Base-by-base conservation (phyloP, 306 rosid species). In the Citrullus colocynthis region DNA sequence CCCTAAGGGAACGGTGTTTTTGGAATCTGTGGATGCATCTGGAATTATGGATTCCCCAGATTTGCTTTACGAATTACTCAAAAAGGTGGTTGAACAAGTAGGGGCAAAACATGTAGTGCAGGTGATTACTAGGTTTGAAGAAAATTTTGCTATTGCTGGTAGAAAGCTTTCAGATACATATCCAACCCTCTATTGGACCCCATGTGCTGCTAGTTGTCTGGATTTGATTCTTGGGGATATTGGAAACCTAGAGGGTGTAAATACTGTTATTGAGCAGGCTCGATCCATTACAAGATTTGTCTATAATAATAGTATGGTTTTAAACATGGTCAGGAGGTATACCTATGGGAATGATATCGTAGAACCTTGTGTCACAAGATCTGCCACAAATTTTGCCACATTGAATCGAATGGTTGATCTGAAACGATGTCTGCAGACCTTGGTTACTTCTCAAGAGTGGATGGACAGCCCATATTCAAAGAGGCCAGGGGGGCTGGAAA, bases 361-460 rank as follows among this genome's bases (percentile, higher is more conserved):
- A 78, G 96, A 87, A 85, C 93, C 90, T 45, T 85, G 89, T 34
- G 76, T 78, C 82, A 90, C 96, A 56, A 74, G 80, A 66, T 85
- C 78, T 57, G 88, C 90, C 34, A 82, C 98, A 65, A 85, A 86
- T 86, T 94, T 94, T 54, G 64, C 90, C 51, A 83, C 93, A 17
- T 78, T 94, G 86, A 91, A 89, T 80, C 89, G 91, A 78, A 87
- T 94, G 87, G 93, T 91, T 74, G 93, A 90, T 66, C 90, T 90
- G 64, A 94, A 87, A 85, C 93, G 87, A 80, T 89, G 85, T 81
- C 83, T 91, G 67, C 98, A 94, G 87, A 88, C 87, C 78, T 82
- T 91, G 94, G 90, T 91, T 70, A 88, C 93, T 85, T 91, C 97
- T 57, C 97, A 89, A 78, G 98, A 94, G 82, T 91, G 95, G 98